phyloP scores from a whole-genome alignment of 2,329 filamentous ascomycete genomes.

The Microthyrium microscopicum region DNA sequence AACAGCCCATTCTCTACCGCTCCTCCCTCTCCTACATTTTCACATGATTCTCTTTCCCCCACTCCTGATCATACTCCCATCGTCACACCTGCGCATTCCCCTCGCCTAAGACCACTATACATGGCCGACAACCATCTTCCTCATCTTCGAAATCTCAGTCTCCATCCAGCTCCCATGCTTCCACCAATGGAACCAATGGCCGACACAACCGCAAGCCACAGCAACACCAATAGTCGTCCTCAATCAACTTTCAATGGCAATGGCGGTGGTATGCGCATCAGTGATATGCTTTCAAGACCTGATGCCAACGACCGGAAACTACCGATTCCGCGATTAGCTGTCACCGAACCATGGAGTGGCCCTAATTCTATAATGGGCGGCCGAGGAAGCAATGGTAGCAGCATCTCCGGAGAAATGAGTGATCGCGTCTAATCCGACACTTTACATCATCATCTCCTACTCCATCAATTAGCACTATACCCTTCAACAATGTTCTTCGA shows the following conservation, averaged over 20 bases:
- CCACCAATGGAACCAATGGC: constrained; percentile 54
- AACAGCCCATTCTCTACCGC: constrained; percentile 92
- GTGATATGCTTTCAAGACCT: constrained; percentile 79
- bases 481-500: too few relatives aligned
- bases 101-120: constrained; percentile 65
- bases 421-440: too few relatives aligned
- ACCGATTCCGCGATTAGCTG: constrained; percentile 57
- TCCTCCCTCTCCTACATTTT: constrained; percentile 90
- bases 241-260: too few relatives aligned
- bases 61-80: constrained; percentile 98
- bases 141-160: constrained; percentile 55
- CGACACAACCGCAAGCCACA: constrained; percentile 41
- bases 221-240: constrained; percentile 31
- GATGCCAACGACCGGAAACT: constrained; percentile 82
- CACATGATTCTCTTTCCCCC: constrained; percentile 84
- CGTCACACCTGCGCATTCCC: constrained; percentile 87
- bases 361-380: too few relatives aligned
- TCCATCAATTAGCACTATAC: too few relatives aligned
- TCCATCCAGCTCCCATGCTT: constrained; percentile 49
- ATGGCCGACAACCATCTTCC: constrained; percentile 60
- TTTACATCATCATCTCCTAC: too few relatives aligned
- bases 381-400: too few relatives aligned
- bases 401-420: too few relatives aligned
- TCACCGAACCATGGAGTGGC: too few relatives aligned
- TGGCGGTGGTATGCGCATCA: constrained; percentile 57